A percentile compares a stretch with the other conserved stretches of the same genome.
Conservation (phyloP, 2,329 filamentous ascomycete species). For the Trematosphaeria pertusa region DNA sequence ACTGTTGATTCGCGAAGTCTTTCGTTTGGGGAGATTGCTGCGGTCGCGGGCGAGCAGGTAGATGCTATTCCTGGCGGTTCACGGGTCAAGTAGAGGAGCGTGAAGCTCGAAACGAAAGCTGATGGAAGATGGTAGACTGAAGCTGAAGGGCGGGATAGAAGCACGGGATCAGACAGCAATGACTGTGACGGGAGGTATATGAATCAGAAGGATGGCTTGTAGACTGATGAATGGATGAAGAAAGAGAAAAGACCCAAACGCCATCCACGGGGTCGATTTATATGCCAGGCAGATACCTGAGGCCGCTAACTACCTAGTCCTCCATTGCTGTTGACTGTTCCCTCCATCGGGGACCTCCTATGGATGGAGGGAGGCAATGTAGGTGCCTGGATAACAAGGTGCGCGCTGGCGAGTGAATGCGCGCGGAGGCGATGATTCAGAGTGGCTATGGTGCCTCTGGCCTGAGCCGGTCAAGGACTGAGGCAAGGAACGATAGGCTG, state of each 20-base stretch:
- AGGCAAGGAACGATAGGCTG: constrained; percentile 37
- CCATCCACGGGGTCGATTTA: constrained; percentile 27
- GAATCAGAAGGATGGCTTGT: constrained; percentile 13
- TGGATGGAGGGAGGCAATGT: constrained; percentile 18
- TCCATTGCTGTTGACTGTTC: constrained; percentile 27
- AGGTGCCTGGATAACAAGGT: constrained; percentile 39
- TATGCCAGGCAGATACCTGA: constrained; percentile 44
- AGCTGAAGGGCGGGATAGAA: constrained; percentile 22
- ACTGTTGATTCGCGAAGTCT: constrained; percentile 19
- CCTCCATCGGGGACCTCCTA: constrained; percentile 34
- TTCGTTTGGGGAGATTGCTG: constrained; percentile 11
- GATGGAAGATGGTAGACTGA: constrained; percentile 23
- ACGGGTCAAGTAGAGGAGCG: constrained; percentile 15
- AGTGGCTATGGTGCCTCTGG: constrained; percentile 38
- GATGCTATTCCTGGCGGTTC: constrained; percentile 16
- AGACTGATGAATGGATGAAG: constrained; percentile 12
- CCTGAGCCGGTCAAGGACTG: constrained; percentile 23
- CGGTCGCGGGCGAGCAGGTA: constrained; percentile 12
- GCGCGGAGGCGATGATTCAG: constrained; percentile 39
- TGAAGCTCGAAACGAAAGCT: constrained; percentile 13
- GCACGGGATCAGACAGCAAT: constrained; percentile 20
- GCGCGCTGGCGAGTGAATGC: constrained; percentile 27
- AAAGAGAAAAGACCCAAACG: constrained; percentile 20
- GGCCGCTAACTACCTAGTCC: constrained; percentile 29
- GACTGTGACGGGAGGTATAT: constrained; percentile 26